Evolutionary conservation across 2,329 filamentous ascomycete species (phyloP).

Genomic region (Fusarium subtropicale): DNA sequence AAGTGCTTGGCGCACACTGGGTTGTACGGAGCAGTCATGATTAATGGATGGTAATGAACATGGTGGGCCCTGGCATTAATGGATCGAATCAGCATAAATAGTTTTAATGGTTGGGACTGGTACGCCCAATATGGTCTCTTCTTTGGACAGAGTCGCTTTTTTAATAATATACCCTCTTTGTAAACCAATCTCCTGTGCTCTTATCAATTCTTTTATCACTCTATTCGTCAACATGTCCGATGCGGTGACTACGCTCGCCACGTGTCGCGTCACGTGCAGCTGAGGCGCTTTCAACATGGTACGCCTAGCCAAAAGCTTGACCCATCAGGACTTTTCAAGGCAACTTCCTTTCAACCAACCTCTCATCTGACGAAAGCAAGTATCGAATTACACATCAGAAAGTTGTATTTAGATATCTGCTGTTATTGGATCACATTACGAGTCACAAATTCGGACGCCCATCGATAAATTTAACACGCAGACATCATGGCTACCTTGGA

Average conservation of each 20-base stretch:
- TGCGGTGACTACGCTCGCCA: conserved; percentile 27
- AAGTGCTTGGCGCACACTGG: conserved; percentile 36
- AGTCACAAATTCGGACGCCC: conserved; percentile 7
- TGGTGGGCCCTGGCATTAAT: conserved; percentile 42
- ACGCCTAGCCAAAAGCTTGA: conserved; percentile 41
- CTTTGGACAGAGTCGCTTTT: conserved; percentile 38
- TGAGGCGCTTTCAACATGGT: conserved; percentile 1
- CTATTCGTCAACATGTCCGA: not conserved
- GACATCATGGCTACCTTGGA: conserved; percentile 67
- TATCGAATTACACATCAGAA: conserved; percentile 19
- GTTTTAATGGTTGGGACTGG: conserved; percentile 46
- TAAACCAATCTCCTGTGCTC: not conserved
- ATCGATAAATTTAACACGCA: conserved; percentile 32
- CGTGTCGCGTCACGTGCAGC: conserved; percentile 42
- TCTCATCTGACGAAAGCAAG: conserved; percentile 16
- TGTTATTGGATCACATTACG: conserved; percentile 12
- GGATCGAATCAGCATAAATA: conserved; percentile 40
- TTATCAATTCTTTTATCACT: not conserved
- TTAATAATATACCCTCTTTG: conserved; percentile 35
- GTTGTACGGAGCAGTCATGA: conserved; percentile 41
- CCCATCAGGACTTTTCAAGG: conserved; percentile 37
- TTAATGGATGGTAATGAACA: conserved; percentile 46
- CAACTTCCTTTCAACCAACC: conserved; percentile 30
- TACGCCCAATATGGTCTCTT: conserved; percentile 34
- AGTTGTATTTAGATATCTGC: conserved; percentile 11